Base-by-base conservation (phyloP, 768 basidiomycete genomes). In the Serendipita vermifera region DNA sequence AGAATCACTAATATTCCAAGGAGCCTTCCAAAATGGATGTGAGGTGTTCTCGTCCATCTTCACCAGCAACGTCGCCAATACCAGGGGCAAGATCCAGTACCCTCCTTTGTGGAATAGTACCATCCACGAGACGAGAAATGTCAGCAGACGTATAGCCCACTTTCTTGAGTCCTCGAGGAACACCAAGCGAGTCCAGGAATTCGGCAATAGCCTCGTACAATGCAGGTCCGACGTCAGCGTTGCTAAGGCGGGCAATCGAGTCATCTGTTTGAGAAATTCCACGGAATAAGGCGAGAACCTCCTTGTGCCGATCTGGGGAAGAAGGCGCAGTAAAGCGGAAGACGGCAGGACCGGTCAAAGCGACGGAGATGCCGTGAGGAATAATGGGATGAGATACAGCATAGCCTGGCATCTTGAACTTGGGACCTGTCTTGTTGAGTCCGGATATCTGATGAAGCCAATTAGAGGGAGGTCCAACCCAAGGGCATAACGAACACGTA, bases 291-390 rank as follows among this genome's bases (percentile, higher is more conserved):
- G 86, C 82, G 14, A 93, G 76, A 1, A 83, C 88, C 68, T 89
- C 82, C 40, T 93, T 83, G 69, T 98, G 93, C 38, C 92, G 84
- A 59, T 84, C 81, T 2, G 92, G 90, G 0, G 89, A 83, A 3
- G 93, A 93, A 5, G 94, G 92, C 0, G 94, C 86, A 5, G 94
- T 97, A 70, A 93, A 97, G 64, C 85, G 80, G 77, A 98, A 97
- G 39, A 97, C 94, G 61, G 94, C 85, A 27, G 91, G 91, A 7
- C 87, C 91, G 17, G 89, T 88, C 57, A 94, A 71, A 3, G 92
- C 89, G 46, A 94, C 91, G 61, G 87, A 79, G 64, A 94, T 73
- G 46, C 92, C 92, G 64, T 96, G 92, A 11, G 93, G 93, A 57
- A 98, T 91, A 60, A 98, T 90, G 5, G 93, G 92, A 51, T 79